Evolutionary conservation across 2,329 filamentous ascomycete species (phyloP), one percentile per base, ranked within the genome.

Genomic region (Aspergillus nomiae): DNA sequence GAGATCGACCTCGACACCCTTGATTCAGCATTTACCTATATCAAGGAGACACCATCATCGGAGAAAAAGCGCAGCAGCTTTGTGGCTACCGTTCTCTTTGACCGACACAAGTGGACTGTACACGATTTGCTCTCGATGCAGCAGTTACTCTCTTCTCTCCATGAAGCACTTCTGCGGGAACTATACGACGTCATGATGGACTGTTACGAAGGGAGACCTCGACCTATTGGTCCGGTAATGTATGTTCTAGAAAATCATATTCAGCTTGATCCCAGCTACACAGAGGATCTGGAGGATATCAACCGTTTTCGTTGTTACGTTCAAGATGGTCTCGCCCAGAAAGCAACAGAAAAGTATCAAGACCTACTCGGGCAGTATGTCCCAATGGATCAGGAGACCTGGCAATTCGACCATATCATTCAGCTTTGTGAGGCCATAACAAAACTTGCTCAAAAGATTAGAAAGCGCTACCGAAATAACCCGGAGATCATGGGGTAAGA

Each of bases 321-420:
- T 28, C 83, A 86, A n/a, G 85, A 90, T 56, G 90, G 89, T 2
- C 83, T 98, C 53, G 85, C 86, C 57, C 84, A 90, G 65, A 90
- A 90, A 71, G 94, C 94, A 9, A 86, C 86, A 21, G 87, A 89
- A n/a, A 89, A 90, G 6, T 98, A 99, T 74, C 87, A 90, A 60
- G 87, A 86, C 32, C 89, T 94, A 67, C 86, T 98, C 56, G 87
- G 94, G 63, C 88, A 89, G 65, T 87, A 94, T 71, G 89, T 99
- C 1, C 93, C 94, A 1, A 86, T 90, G 38, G 87, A 90, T 60
- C 89, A 92, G 69, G 88, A 93, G 67, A 86, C 92, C 56, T 97
- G 95, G 94, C 88, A 97, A 69, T 94, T 96, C 75, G 90, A 87
- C 66, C 92, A 98, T 76, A 90, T 98, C 61, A 92, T 97, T 63